Conservation (phyloP, 2,329 filamentous ascomycete genomes). For the Pseudogymnoascus sp. region DNA sequence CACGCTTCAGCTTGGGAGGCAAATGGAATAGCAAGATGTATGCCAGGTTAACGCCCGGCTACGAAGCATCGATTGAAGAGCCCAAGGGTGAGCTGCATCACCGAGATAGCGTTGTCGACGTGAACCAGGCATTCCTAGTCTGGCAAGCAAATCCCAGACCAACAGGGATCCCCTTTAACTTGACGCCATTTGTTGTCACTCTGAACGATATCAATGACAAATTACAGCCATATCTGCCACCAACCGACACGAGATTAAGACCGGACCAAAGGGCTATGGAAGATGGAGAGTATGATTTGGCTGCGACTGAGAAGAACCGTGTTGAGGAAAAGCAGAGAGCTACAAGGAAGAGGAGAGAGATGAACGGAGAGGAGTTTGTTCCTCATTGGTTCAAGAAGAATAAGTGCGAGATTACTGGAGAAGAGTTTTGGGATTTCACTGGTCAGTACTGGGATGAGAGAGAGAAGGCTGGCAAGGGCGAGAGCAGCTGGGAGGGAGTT, state of each 20-base stretch:
- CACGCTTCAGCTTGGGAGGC: conserved; percentile 83
- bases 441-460: conserved; percentile 75
- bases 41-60: conserved; percentile 84
- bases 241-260: conserved; percentile 85
- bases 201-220: conserved; percentile 87
- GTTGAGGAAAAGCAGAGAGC: conserved; percentile 87
- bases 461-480: conserved; percentile 21
- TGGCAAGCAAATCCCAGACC: conserved; percentile 86
- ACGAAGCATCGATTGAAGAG: conserved; percentile 65
- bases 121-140: conserved; percentile 74
- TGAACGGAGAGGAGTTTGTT: conserved; percentile 68
- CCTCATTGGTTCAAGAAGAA: conserved; percentile 79
- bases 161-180: conserved; percentile 84
- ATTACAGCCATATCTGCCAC: conserved; percentile 70
- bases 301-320: conserved; percentile 86
- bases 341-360: conserved; percentile 65
- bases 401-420: conserved; percentile 70
- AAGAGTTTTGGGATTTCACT: conserved; percentile 84
- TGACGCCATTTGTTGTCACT: conserved; percentile 91
- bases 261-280: conserved; percentile 98
- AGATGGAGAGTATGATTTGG: conserved; percentile 91
- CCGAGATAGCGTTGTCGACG: conserved; percentile 50
- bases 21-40: conserved; percentile 98
- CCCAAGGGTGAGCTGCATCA: conserved; percentile 36
- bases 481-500: conserved; percentile 24